Percentiles rank a stretch among this genome's conserved stretches.
Conservation (phyloP, 257 asterid species). For the Eustoma russellianum region DNA sequence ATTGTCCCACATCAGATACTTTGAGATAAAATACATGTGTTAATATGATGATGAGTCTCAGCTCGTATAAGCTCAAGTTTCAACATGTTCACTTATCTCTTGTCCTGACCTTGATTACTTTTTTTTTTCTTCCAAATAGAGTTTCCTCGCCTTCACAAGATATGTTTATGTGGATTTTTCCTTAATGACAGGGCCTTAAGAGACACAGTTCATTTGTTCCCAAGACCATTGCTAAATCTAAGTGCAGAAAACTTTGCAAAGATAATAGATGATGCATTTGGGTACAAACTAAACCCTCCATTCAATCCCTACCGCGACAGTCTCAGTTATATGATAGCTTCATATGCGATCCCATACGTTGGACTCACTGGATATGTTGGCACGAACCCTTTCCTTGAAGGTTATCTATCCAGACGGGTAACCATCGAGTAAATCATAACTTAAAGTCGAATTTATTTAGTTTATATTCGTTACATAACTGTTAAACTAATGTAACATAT, state of each 20-base stretch:
- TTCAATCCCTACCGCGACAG: constrained; percentile 34
- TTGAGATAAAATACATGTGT: too few relatives aligned
- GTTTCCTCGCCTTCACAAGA: too few relatives aligned
- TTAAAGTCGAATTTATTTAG: not conserved
- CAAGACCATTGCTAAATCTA: constrained; percentile 36
- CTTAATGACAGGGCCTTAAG: constrained; percentile 19
- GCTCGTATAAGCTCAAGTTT: too few relatives aligned
- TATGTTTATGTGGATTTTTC: too few relatives aligned
- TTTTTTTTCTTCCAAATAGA: too few relatives aligned
- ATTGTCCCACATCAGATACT: too few relatives aligned
- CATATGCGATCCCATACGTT: constrained; percentile 34
- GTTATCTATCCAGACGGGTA: constrained; percentile 19
- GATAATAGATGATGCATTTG: constrained; percentile 32
- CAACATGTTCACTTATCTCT: too few relatives aligned
- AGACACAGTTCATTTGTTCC: constrained; percentile 28
- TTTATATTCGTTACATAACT: not conserved
- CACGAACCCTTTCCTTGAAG: constrained; percentile 30
- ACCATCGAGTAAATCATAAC: not conserved
- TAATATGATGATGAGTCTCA: too few relatives aligned
- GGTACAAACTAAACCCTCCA: constrained; percentile 26
- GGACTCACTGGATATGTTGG: constrained; percentile 39
- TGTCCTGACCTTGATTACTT: not conserved
- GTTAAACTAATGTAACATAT: not conserved
- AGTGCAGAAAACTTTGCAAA: constrained; percentile 27
- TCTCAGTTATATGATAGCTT: constrained; percentile 29